Percentiles rank a stretch among this genome's conserved stretches.
phyloP scores from a whole-genome alignment of 345 rosid genomes.

The Clausena lansium region DNA sequence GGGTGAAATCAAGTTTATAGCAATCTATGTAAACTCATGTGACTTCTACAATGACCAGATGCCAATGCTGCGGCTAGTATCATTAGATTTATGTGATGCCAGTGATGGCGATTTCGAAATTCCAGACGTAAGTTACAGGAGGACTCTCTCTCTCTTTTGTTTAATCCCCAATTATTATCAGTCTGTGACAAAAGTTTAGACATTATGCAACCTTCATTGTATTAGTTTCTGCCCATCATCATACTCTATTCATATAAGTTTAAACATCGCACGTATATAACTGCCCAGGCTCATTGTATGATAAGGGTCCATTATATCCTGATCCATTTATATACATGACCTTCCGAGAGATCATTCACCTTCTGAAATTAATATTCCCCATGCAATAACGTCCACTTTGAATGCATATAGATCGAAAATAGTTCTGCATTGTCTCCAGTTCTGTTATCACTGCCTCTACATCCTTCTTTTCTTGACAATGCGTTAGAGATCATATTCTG shows the following conservation, averaged over 20 bases:
- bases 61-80: slow-evolving; percentile 64
- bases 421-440: background rate
- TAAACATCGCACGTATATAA: background rate
- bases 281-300: background rate
- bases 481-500: background rate
- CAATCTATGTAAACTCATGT: background rate
- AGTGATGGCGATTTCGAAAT: slow-evolving; percentile 57
- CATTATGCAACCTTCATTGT: background rate
- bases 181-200: background rate
- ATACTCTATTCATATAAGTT: background rate
- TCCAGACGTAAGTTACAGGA: slow-evolving; percentile 51
- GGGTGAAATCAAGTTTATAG: slow-evolving; percentile 1
- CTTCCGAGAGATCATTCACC: background rate
- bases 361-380: background rate
- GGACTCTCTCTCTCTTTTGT: background rate
- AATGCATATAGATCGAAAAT: background rate
- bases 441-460: too few species aligned
- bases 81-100: slow-evolving; percentile 73
- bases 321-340: background rate
- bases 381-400: background rate
- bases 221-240: background rate
- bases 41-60: slow-evolving; percentile 32
- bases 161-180: background rate
- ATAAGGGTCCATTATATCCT: background rate
- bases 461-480: background rate